A percentile compares a stretch with the other conserved stretches of the same genome.
Evolutionary conservation across 495 filamentous ascomycete species (phyloP).

Genomic region (Xylaria acuta): DNA sequence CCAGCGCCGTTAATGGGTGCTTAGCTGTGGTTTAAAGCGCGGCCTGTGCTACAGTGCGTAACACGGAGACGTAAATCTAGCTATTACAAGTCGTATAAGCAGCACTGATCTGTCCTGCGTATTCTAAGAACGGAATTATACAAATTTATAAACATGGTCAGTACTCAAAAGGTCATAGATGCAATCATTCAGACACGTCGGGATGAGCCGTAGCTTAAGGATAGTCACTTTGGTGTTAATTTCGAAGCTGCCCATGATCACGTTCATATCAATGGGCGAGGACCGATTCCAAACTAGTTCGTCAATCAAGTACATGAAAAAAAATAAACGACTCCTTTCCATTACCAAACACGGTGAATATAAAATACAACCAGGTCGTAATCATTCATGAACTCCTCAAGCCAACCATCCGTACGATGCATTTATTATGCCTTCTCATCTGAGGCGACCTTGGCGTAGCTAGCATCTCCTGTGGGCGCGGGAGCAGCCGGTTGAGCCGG

Average conservation of each 20-base stretch:
- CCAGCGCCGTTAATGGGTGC: too few relatives aligned
- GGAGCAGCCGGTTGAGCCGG: background rate
- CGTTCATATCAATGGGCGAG: background rate
- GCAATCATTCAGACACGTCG: background rate
- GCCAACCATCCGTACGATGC: background rate
- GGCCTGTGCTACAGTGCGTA: too few relatives aligned
- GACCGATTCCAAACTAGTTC: background rate
- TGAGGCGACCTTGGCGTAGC: background rate
- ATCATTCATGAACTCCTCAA: slow-evolving; percentile 14
- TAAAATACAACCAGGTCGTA: slow-evolving; percentile 12
- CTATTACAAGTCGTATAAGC: too few relatives aligned
- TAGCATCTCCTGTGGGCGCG: background rate
- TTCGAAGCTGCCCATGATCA: background rate
- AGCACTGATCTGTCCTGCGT: too few relatives aligned
- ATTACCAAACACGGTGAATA: background rate
- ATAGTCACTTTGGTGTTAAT: background rate
- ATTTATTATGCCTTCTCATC: slow-evolving; percentile 21
- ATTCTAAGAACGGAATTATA: too few relatives aligned
- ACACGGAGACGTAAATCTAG: too few relatives aligned
- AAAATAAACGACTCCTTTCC: background rate
- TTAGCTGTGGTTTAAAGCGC: too few relatives aligned
- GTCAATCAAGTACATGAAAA: background rate
- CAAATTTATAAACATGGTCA: too few relatives aligned
- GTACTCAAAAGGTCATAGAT: too few relatives aligned
- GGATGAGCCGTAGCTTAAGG: background rate